Conservation (phyloP, 2,329 filamentous ascomycete species). For the Sporothrix euskadiensis region DNA sequence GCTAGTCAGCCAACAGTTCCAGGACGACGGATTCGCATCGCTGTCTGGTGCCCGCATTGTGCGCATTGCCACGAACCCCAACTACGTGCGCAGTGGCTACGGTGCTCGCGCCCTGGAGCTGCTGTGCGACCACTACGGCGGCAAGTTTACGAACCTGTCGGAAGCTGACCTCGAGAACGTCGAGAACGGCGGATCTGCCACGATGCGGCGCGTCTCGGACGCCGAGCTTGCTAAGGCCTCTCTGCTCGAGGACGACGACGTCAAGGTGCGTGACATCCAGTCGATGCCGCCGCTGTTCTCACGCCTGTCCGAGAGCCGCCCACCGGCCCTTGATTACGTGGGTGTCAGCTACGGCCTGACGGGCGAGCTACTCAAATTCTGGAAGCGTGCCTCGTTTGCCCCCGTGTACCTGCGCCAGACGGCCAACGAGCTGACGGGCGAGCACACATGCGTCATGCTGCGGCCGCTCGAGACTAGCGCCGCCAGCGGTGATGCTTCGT, state of each 20-base stretch:
- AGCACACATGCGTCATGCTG: conserved; percentile 98
- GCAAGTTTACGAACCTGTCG: conserved; percentile 81
- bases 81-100: conserved; percentile 91
- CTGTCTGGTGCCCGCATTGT: conserved; percentile 91
- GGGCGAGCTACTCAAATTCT: conserved; percentile 86
- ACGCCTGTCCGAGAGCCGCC: conserved; percentile 78
- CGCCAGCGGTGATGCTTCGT: conserved; percentile 67
- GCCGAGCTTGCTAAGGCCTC: conserved; percentile 73
- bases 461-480: conserved; percentile 62
- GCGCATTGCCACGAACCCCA: conserved; percentile 92
- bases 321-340: conserved; percentile 82
- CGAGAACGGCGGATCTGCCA: conserved; percentile 42
- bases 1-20: conserved; percentile 97
- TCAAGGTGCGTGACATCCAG: conserved; percentile 84
- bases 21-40: conserved; percentile 93
- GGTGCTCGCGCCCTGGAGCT: conserved; percentile 85
- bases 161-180: conserved; percentile 57
- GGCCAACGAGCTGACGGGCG: conserved; percentile 91
- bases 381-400: conserved; percentile 83
- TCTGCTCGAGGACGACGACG: conserved; percentile 74
- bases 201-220: conserved; percentile 79
- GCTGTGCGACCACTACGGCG: conserved; percentile 89
- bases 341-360: conserved; percentile 96
- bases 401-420: conserved; percentile 95
- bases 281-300: conserved; percentile 93